phyloP scores from a whole-genome alignment of 345 rosid genomes.

The Corymbia maculata region DNA sequence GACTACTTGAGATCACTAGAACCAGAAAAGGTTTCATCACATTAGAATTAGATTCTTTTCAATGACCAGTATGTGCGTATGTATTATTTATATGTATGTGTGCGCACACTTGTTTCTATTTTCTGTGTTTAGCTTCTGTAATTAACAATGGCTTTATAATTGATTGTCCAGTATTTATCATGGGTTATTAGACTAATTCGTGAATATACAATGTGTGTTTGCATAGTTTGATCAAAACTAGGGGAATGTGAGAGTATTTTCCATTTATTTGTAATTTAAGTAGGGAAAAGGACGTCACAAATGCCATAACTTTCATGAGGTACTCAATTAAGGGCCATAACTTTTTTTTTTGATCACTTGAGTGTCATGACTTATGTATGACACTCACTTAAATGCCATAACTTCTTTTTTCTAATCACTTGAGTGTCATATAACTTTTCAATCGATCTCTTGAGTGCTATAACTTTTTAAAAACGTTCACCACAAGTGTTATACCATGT shows the following conservation, averaged over 20 bases:
- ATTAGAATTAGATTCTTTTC: not conserved
- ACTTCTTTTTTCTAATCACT: not conserved
- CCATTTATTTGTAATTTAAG: not conserved
- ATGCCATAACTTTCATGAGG: not conserved
- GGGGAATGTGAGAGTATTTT: not conserved
- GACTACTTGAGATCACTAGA: constrained; percentile 89
- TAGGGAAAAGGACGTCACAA: not conserved
- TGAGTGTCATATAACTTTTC: not conserved
- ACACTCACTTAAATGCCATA: not conserved
- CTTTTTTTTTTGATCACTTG: not conserved
- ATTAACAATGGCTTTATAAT: not conserved
- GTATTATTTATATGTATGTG: not conserved
- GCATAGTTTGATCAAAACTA: not conserved
- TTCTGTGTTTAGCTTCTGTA: not conserved
- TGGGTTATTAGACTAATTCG: not conserved
- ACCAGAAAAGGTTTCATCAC: constrained; percentile 75
- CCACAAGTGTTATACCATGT: not conserved
- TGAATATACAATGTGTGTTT: not conserved
- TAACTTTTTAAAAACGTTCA: not conserved
- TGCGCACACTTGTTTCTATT: not conserved
- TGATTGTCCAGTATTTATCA: not conserved
- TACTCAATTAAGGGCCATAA: not conserved
- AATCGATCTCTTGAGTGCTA: not conserved
- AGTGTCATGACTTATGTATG: not conserved
- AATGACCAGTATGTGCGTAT: not conserved